Conservation (phyloP, 1,139 yeast species). For the Pichia sp. region DNA sequence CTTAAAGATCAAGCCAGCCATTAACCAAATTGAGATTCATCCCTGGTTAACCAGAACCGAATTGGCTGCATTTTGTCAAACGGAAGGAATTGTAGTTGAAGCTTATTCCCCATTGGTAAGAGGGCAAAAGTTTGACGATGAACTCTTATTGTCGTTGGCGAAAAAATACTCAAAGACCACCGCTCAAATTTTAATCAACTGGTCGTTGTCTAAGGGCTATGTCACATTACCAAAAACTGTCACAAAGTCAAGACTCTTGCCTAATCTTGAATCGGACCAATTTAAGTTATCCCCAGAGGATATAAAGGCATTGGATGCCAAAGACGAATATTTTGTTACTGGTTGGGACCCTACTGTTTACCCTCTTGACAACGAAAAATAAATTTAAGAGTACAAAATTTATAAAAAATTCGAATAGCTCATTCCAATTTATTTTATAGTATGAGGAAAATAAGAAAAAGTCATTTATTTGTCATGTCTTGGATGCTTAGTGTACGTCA, state of each 20-base stretch:
- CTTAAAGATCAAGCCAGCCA: conserved; percentile 40
- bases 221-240: conserved; percentile 65
- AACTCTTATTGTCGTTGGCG: conserved; percentile 40
- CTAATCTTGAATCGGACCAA: conserved; percentile 32
- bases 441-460: neutral
- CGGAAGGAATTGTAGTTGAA: conserved; percentile 40
- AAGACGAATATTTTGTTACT: conserved; percentile 24
- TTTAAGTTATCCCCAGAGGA: conserved; percentile 40
- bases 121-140: conserved; percentile 47
- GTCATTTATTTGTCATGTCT: neutral
- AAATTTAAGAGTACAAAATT: neutral
- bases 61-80: conserved; percentile 34
- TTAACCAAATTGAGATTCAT: conserved; percentile 50
- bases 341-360: conserved; percentile 33
- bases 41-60: conserved; percentile 46
- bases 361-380: conserved; percentile 26
- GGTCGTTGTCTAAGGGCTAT: conserved; percentile 51
- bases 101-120: conserved; percentile 58
- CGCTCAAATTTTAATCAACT: conserved; percentile 43
- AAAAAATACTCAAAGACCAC: conserved; percentile 37
- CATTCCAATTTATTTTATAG: neutral
- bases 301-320: conserved; percentile 20
- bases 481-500: conserved; percentile 4
- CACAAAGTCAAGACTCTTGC: conserved; percentile 45
- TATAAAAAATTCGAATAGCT: no score